These are phyloP conservation scores for Metschnikowia lochheadii DNA, from an alignment of 805 yeast species.

Conservation along the genomic window DNA sequence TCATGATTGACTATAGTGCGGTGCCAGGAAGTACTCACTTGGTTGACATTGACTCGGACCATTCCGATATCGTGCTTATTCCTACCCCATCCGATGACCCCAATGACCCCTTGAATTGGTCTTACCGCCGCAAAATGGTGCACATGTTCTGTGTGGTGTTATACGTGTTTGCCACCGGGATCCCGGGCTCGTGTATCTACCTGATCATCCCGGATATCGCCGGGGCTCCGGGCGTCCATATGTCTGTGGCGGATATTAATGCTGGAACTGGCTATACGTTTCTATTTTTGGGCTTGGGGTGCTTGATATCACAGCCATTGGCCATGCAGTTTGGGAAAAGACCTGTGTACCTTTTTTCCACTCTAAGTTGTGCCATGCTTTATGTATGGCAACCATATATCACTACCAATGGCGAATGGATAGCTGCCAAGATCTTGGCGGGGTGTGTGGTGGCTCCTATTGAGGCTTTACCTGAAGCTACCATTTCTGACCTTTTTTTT, in stretches of 20 bases:
- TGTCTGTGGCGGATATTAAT: constrained; percentile 13
- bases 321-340: constrained; percentile 49
- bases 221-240: constrained; percentile 12
- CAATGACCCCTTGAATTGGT: constrained; percentile 69
- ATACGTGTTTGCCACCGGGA: constrained; percentile 40
- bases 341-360: constrained; percentile 39
- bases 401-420: constrained; percentile 24
- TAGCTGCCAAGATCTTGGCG: constrained; percentile 15
- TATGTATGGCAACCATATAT: constrained; percentile 42
- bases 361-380: constrained; percentile 35
- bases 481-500: constrained; percentile 47
- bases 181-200: constrained; percentile 16
- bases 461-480: constrained; percentile 48
- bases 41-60: constrained; percentile 39
- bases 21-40: constrained; percentile 52
- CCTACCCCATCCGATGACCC: constrained; percentile 69
- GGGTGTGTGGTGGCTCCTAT: constrained; percentile 35
- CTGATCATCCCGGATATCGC: constrained; percentile 16
- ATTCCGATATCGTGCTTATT: constrained; percentile 45
- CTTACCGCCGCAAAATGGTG: constrained; percentile 42
- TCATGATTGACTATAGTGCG: constrained; percentile 8
- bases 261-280: constrained; percentile 16
- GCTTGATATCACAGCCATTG: constrained; percentile 48
- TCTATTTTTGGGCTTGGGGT: constrained; percentile 31
- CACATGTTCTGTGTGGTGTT: constrained; percentile 39